A percentile compares a stretch with the other conserved stretches of the same genome.
These are phyloP conservation scores for Jacaranda mimosifolia DNA, from an alignment of 257 asterid species.

Conservation along the genomic window DNA sequence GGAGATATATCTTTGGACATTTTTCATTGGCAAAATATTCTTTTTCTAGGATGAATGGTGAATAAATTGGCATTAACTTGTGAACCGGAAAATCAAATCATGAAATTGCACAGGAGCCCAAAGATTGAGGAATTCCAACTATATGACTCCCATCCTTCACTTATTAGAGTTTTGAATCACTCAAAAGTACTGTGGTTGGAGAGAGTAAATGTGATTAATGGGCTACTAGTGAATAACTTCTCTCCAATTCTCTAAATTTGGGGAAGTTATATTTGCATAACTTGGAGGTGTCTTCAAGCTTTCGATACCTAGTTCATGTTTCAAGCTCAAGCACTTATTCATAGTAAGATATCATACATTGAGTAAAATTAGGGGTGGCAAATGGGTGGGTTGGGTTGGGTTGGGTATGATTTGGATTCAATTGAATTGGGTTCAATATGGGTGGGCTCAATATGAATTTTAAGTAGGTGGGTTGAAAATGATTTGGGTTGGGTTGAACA, in stretches of 20 bases:
- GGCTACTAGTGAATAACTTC: neutral
- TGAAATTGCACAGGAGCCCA: neutral
- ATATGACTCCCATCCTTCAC: neutral
- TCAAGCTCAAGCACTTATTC: neutral
- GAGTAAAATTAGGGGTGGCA: too few relatives aligned
- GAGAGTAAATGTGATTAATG: too few relatives aligned
- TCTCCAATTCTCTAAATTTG: neutral
- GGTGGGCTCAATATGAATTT: too few relatives aligned
- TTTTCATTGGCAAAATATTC: neutral
- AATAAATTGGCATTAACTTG: neutral
- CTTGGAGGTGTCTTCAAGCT: neutral
- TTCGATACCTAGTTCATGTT: neutral
- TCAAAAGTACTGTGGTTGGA: neutral
- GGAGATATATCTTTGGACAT: constrained; percentile 11
- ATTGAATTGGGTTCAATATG: too few relatives aligned
- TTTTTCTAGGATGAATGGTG: neutral
- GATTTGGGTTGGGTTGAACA: too few relatives aligned
- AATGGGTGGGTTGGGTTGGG: too few relatives aligned
- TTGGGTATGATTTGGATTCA: too few relatives aligned
- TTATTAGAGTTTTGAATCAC: neutral
- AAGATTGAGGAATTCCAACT: neutral
- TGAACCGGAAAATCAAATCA: neutral
- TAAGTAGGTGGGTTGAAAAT: too few relatives aligned
- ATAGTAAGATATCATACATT: neutral
- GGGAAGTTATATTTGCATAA: neutral